A percentile compares a stretch with the other conserved stretches of the same genome.
Conservation (phyloP, 2,329 filamentous ascomycete species). For the Arthrocladium fulminans region DNA sequence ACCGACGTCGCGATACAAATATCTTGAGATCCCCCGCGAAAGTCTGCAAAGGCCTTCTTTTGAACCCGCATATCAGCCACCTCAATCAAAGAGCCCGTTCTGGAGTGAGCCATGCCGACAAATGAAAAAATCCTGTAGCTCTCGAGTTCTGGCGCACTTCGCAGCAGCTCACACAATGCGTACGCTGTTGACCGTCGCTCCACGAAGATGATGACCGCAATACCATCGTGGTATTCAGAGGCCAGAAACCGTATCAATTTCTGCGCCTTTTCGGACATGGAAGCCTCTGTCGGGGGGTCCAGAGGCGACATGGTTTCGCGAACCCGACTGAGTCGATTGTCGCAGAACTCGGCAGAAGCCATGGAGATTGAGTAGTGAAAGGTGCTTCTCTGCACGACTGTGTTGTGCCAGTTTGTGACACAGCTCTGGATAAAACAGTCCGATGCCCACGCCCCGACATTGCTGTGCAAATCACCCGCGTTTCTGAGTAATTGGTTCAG, state of each 20-base stretch:
- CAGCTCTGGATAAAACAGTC: constrained; percentile 55
- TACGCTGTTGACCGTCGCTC: constrained; percentile 53
- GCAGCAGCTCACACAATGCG: constrained; percentile 52
- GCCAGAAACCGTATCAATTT: constrained; percentile 47
- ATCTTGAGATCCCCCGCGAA: constrained; percentile 45
- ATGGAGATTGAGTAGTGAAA: constrained; percentile 40
- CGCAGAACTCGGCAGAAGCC: constrained; percentile 20
- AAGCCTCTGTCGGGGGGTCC: not conserved
- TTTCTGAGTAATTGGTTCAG: constrained; percentile 48
- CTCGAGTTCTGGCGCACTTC: constrained; percentile 40
- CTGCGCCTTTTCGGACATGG: constrained; percentile 39
- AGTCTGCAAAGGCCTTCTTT: constrained; percentile 44
- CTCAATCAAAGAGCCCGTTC: constrained; percentile 33
- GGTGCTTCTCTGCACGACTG: constrained; percentile 20
- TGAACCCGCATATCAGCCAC: constrained; percentile 43
- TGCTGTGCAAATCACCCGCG: constrained; percentile 41
- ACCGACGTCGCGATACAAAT: constrained; percentile 51
- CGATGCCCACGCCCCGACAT: constrained; percentile 61
- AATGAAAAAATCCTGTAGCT: constrained; percentile 40
- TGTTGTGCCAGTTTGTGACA: constrained; percentile 30
- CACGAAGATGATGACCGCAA: constrained; percentile 57
- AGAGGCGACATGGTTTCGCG: not conserved
- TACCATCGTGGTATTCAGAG: constrained; percentile 38
- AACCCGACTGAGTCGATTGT: not conserved
- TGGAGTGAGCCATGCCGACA: constrained; percentile 41